Conservation (phyloP, 164 flowering plant species). For the Houttuynia cordata region DNA sequence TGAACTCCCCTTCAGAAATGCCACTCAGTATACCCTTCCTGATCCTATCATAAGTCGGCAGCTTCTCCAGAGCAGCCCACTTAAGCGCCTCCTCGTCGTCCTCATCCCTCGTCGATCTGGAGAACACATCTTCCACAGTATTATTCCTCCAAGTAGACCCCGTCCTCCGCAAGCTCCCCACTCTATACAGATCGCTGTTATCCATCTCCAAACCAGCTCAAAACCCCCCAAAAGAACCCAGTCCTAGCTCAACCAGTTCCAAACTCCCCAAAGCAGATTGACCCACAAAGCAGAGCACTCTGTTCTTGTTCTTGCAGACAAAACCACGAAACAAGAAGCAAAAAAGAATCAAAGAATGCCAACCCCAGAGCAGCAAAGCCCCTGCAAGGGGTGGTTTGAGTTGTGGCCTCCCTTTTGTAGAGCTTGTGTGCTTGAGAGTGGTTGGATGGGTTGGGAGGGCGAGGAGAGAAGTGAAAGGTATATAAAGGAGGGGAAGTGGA, state of each 20-base stretch:
- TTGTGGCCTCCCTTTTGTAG: no score
- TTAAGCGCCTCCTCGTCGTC: slow-evolving; percentile 17
- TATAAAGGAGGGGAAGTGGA: no score
- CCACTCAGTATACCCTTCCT: slow-evolving; percentile 9
- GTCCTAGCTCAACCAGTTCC: no score
- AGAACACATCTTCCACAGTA: slow-evolving; percentile 17
- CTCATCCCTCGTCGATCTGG: slow-evolving; percentile 6
- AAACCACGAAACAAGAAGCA: slow-evolving; percentile 4
- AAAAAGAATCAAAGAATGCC: no score
- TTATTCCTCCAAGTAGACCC: slow-evolving; percentile 35
- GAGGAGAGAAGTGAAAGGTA: no score
- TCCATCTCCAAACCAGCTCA: slow-evolving; percentile 6
- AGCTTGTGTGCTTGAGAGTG: no score
- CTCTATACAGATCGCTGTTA: slow-evolving; percentile 6
- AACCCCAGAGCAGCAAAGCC: no score
- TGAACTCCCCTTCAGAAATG: slow-evolving; percentile 13
- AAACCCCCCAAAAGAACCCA: no score
- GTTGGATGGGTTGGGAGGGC: no score
- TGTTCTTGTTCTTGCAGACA: slow-evolving; percentile 39
- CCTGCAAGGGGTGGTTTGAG: no score
- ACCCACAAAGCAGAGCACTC: no score
- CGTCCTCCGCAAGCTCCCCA: slow-evolving; percentile 24
- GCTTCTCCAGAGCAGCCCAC: slow-evolving; percentile 19
- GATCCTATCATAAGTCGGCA: slow-evolving; percentile 13
- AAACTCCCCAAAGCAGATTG: no score